Evolutionary conservation across 2,329 filamentous ascomycete genomes (phyloP).

Genomic region (Alternaria alternata): DNA sequence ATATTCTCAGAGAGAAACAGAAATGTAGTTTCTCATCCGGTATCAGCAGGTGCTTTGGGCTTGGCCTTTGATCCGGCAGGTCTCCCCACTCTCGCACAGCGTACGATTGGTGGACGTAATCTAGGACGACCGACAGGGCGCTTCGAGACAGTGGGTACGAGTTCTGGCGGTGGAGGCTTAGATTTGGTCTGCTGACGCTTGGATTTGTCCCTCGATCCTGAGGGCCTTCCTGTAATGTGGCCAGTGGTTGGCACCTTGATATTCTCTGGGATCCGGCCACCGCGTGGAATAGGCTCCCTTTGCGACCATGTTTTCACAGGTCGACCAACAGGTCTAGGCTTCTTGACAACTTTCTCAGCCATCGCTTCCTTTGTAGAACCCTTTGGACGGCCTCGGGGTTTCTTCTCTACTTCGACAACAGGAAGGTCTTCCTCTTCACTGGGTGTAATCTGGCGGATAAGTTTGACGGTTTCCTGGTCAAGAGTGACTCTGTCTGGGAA

Average conservation of each 20-base stretch:
- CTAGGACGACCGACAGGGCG: neutral
- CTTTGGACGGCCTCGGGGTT: neutral
- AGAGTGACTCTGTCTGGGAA: slow-evolving; percentile 37
- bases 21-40: neutral
- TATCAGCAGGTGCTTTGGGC: slow-evolving; percentile 2
- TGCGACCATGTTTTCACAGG: neutral
- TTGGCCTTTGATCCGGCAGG: slow-evolving; percentile 3
- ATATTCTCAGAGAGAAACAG: neutral
- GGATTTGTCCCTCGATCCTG: slow-evolving; percentile 25
- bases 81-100: neutral
- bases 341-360: neutral
- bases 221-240: slow-evolving; percentile 22
- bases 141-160: neutral
- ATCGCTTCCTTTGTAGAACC: neutral
- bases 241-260: neutral
- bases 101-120: neutral
- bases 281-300: slow-evolving; percentile 6
- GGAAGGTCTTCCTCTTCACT: neutral
- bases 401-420: neutral
- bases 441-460: slow-evolving; percentile 10
- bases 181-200: neutral
- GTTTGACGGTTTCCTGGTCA: slow-evolving; percentile 32
- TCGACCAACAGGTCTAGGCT: slow-evolving; percentile 9
- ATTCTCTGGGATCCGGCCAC: neutral
- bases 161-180: neutral